These are phyloP conservation scores for Aspergillus glaucus DNA, from an alignment of 2,329 filamentous ascomycete species.

Conservation along the genomic window DNA sequence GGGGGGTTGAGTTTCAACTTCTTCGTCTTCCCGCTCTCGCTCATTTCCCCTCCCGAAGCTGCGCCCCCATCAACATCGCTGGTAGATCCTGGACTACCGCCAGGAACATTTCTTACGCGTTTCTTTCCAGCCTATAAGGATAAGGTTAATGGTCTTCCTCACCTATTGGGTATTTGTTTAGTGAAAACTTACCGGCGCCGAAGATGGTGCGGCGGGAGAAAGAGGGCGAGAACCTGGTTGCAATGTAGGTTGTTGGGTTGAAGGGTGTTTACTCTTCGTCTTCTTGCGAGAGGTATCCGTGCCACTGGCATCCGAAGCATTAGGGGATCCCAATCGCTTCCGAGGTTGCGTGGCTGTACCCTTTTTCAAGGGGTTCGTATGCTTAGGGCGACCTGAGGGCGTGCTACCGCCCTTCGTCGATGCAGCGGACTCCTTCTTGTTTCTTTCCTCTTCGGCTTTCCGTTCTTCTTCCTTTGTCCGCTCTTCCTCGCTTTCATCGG, in stretches of 20 bases:
- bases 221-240: conserved; percentile 51
- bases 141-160: conserved; percentile 2
- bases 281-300: conserved; percentile 83
- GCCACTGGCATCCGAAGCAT: conserved; percentile 82
- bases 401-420: conserved; percentile 67
- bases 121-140: conserved; percentile 46
- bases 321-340: conserved; percentile 80
- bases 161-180: neutral
- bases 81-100: conserved; percentile 41
- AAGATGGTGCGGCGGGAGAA: conserved; percentile 59
- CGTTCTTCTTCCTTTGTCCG: conserved; percentile 54
- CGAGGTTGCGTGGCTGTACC: conserved; percentile 51
- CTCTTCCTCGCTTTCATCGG: conserved; percentile 60
- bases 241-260: conserved; percentile 21
- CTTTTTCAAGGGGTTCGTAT: conserved; percentile 48
- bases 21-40: conserved; percentile 39
- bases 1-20: conserved; percentile 46
- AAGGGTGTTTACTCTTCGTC: conserved; percentile 59
- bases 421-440: conserved; percentile 47
- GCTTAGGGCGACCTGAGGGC: conserved; percentile 54
- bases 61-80: conserved; percentile 53
- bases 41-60: conserved; percentile 41
- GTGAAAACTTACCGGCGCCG: conserved; percentile 32
- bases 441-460: conserved; percentile 53
- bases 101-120: conserved; percentile 29